Evolutionary conservation across 2,329 filamentous ascomycete genomes (phyloP).

Genomic region (Lachnellula arida): DNA sequence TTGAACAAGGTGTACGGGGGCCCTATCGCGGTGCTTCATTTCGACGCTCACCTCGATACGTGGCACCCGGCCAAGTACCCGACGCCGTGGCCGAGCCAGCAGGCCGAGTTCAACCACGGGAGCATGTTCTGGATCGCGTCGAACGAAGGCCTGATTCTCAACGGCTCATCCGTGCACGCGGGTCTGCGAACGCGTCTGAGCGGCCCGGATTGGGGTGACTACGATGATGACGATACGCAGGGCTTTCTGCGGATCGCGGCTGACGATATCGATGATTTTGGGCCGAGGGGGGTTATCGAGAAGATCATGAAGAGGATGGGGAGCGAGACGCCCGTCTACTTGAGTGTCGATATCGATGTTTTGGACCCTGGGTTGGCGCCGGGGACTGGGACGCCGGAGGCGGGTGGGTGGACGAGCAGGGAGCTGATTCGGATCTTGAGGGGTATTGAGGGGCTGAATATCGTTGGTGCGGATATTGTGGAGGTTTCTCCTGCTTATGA

Average conservation of each 20-base stretch:
- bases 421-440: constrained; percentile 81
- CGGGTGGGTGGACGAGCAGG: constrained; percentile 84
- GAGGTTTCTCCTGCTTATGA: constrained; percentile 87
- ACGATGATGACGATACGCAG: constrained; percentile 67
- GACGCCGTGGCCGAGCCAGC: constrained; percentile 65
- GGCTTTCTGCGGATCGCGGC: constrained; percentile 77
- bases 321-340: constrained; percentile 71
- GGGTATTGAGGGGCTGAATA: constrained; percentile 75
- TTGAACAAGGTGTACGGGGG: constrained; percentile 57
- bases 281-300: constrained; percentile 63
- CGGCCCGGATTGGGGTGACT: constrained; percentile 59
- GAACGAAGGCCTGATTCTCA: constrained; percentile 72
- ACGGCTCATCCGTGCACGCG: constrained; percentile 72
- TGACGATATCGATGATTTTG: constrained; percentile 83
- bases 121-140: constrained; percentile 89
- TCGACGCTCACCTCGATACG: constrained; percentile 50
- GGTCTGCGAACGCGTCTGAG: constrained; percentile 75
- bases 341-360: constrained; percentile 78
- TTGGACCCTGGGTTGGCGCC: constrained; percentile 67
- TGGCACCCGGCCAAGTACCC: constrained; percentile 61
- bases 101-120: constrained; percentile 79
- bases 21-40: constrained; percentile 67
- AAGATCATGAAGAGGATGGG: constrained; percentile 69
- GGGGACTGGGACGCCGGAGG: constrained; percentile 83
- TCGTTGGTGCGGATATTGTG: constrained; percentile 86